Base-by-base conservation (phyloP, 2,329 filamentous ascomycete species). In the Ophiosphaerella herpotricha region DNA sequence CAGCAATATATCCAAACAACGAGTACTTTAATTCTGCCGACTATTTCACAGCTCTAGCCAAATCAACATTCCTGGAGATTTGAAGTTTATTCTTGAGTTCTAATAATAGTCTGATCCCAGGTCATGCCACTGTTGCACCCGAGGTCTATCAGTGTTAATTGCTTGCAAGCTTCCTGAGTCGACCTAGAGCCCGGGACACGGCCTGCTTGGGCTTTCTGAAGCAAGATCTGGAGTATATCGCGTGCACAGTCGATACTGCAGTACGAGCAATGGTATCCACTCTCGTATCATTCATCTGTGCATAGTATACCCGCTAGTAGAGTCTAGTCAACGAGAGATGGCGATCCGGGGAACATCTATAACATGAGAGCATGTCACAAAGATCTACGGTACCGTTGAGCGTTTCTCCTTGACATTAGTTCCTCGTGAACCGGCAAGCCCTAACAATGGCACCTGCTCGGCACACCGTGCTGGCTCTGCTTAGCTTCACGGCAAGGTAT, bases 241-340 rank as follows among this genome's bases (percentile, higher is more conserved):
- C 54, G 64, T 50, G 54, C 66, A 64, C 56, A 61, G 41, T 51
- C 44, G 42, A 53, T 36, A 42, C 40, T 46, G 18, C 33, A 32
- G 50, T 54, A 62, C 50, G 54, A 39, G 46, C 35, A 41, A 63
- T 52, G 53, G 46, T 53, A 50, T 46, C 42, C 42, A 18, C 39
- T 23, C 42, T 63, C 67, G 67, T 69, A 70, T 68, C 56, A 64
- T 68, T 69, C 66, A 70, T 70, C 61, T 69, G 52, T 24, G 41
- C 48, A 68, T 55, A 67, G 63, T 68, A 48, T 44, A 41, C n/a
- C 36, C 46, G 50, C 48, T 47, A 53, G 46, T 49, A 46, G 42
- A 44, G 44, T 48, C 54, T 50, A 53, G 56, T 53, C 51, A 46
- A 57, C 44, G 18, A 41, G 49, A 18, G 38, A 55, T 52, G 46